phyloP scores from a whole-genome alignment of 768 basidiomycete species.

The Auricularia sp. region DNA sequence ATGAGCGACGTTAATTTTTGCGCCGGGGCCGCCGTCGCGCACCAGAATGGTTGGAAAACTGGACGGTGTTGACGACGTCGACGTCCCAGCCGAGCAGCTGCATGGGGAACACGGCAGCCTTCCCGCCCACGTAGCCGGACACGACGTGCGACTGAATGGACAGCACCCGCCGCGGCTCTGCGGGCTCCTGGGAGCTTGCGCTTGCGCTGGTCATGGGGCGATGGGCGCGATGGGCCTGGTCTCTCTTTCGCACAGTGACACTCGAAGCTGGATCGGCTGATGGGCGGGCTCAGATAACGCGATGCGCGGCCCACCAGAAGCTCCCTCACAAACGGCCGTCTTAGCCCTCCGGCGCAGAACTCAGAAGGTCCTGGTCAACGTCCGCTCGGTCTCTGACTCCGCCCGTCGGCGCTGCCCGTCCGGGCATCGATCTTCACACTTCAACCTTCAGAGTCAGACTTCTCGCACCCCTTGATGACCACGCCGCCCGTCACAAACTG shows the following conservation, averaged over 20 bases:
- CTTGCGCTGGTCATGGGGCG: neutral
- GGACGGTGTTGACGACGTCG: conserved; percentile 89
- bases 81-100: conserved; percentile 88
- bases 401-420: no score
- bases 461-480: no score
- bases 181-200: neutral
- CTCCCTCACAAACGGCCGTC: no score
- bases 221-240: neutral
- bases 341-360: no score
- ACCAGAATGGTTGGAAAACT: conserved; percentile 94
- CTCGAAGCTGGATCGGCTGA: neutral
- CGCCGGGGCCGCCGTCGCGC: conserved; percentile 9
- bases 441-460: no score
- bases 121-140: conserved; percentile 87
- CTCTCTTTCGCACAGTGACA: no score
- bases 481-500: no score
- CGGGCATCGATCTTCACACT: no score
- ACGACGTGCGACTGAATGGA: conserved; percentile 92
- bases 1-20: no score
- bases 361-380: no score
- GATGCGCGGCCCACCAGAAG: neutral
- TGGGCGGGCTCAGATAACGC: neutral
- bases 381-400: no score
- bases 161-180: conserved; percentile 43
- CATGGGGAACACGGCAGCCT: conserved; percentile 65